Evolutionary conservation across 202 grass and related monocot genomes (phyloP).

Genomic region (Carex arenaria): DNA sequence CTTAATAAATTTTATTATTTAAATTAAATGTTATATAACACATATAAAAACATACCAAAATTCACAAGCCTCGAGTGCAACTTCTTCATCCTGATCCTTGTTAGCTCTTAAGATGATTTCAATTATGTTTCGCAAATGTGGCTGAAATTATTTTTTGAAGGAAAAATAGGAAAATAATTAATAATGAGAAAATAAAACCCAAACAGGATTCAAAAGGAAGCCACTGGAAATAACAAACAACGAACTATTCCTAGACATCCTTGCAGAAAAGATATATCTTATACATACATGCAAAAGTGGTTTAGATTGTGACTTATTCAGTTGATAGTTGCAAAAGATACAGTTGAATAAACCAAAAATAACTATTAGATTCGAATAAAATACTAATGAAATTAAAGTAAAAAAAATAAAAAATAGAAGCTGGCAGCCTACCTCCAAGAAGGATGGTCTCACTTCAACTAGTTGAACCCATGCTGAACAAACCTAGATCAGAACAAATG

Average conservation of each 20-base stretch:
- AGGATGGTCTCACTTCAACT: conserved; percentile 80
- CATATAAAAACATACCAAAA: conserved; percentile 62
- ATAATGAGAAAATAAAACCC: conserved; percentile 13
- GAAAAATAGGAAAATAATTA: conserved; percentile 12
- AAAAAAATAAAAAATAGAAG: conserved; percentile 5
- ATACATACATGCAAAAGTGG: neutral
- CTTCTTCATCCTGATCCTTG: conserved; percentile 91
- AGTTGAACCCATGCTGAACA: conserved; percentile 95
- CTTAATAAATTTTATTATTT: neutral
- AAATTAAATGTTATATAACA: neutral
- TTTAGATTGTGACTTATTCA: neutral
- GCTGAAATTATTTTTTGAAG: conserved; percentile 39
- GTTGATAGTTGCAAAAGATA: neutral
- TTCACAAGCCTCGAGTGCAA: conserved; percentile 90
- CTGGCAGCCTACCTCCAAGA: conserved; percentile 70
- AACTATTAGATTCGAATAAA: neutral
- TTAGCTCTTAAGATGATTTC: conserved; percentile 93
- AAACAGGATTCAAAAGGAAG: neutral
- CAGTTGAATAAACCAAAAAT: neutral
- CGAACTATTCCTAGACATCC: neutral
- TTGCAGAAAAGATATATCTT: neutral
- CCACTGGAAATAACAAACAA: neutral
- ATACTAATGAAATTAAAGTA: conserved; percentile 13
- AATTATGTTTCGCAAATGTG: conserved; percentile 85
- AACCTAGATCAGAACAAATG: conserved; percentile 53